phyloP scores from a whole-genome alignment of 2,329 filamentous ascomycete species.

The Zelopaecilomyces penicillatus region DNA sequence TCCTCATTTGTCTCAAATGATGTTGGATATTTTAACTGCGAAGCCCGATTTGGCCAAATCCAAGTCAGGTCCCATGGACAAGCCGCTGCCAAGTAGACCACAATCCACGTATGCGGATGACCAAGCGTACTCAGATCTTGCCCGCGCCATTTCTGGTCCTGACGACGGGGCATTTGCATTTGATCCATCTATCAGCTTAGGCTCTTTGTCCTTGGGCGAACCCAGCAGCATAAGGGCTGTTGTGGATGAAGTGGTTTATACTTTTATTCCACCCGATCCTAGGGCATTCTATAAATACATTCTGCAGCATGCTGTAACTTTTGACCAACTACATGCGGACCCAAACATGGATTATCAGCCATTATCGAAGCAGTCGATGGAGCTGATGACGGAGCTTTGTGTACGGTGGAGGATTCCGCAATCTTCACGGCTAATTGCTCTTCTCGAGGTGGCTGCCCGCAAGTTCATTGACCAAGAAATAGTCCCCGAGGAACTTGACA shows the following conservation, averaged over 20 bases:
- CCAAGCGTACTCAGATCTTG: slow-evolving; percentile 44
- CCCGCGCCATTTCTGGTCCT: slow-evolving; percentile 41
- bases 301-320: slow-evolving; percentile 64
- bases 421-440: slow-evolving; percentile 68
- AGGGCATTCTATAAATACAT: slow-evolving; percentile 77
- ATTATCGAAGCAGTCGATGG: slow-evolving; percentile 69
- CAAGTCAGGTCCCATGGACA: slow-evolving; percentile 51
- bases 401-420: slow-evolving; percentile 84
- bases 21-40: slow-evolving; percentile 79
- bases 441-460: slow-evolving; percentile 76
- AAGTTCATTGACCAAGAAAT: slow-evolving; percentile 83
- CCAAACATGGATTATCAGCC: slow-evolving; percentile 41
- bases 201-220: slow-evolving; percentile 54
- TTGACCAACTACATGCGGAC: slow-evolving; percentile 51
- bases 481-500: slow-evolving; percentile 70
- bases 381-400: slow-evolving; percentile 77
- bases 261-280: slow-evolving; percentile 81
- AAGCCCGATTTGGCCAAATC: slow-evolving; percentile 79
- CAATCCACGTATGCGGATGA: slow-evolving; percentile 40
- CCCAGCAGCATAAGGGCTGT: slow-evolving; percentile 37
- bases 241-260: slow-evolving; percentile 63
- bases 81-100: slow-evolving; percentile 44
- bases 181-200: slow-evolving; percentile 62
- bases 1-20: slow-evolving; percentile 83
- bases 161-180: slow-evolving; percentile 35